Percentiles rank a stretch among this genome's conserved stretches.
phyloP scores from a whole-genome alignment of 192 early-diverging fungal species.

The Umbelopsis sp. region DNA sequence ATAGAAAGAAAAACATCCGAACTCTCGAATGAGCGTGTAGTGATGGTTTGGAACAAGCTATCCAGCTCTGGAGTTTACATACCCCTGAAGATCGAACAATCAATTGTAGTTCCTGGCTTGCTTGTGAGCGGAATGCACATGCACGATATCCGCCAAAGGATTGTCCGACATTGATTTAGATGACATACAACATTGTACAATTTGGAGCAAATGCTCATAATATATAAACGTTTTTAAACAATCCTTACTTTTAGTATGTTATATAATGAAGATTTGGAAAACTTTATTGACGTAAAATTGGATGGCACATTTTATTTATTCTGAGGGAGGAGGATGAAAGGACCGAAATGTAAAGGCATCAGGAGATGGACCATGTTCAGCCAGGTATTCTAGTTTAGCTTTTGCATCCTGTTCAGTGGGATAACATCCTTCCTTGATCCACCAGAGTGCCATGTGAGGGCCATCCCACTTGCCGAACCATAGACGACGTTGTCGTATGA shows the following conservation, averaged over 20 bases:
- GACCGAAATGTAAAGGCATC: constrained; percentile 11
- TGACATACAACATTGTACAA: neutral
- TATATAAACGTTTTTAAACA: neutral
- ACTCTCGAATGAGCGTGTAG: neutral
- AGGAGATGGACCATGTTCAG: neutral
- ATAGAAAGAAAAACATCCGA: neutral
- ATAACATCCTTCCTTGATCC: neutral
- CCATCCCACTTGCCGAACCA: constrained; percentile 6
- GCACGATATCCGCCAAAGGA: neutral
- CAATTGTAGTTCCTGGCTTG: constrained; percentile 11
- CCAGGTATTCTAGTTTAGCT: constrained; percentile 1
- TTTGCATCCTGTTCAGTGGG: neutral
- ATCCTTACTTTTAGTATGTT: neutral
- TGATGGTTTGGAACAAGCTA: constrained; percentile 1
- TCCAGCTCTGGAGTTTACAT: constrained; percentile 3
- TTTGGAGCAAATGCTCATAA: no score
- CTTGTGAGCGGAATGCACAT: neutral
- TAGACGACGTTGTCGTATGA: neutral
- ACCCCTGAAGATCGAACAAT: constrained; percentile 14
- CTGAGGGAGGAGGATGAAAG: neutral
- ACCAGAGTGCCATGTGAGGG: constrained; percentile 9
- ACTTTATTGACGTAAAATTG: neutral
- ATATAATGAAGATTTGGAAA: no score
- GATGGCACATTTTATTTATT: neutral
- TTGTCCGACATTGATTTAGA: neutral